Base-by-base conservation (phyloP, 2,329 filamentous ascomycete species). In the Madurella mycetomatis region DNA sequence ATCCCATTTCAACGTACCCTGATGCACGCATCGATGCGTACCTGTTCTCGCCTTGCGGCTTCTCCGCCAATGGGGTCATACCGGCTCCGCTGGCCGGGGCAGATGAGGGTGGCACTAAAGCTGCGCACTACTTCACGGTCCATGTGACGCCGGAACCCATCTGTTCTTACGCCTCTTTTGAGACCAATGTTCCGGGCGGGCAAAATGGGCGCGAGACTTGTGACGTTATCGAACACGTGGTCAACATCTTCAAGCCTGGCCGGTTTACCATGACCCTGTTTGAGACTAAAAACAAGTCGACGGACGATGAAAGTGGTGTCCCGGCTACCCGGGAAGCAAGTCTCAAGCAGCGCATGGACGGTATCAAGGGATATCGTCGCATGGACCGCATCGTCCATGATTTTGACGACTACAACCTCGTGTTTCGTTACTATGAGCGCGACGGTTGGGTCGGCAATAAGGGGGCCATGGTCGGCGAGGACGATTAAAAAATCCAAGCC, bases 211-310 rank as follows among this genome's bases (percentile, higher is more conserved):
- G 92, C 59, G 88, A 92, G 69, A 96, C 92, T 0, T 84, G 85
- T 25, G 92, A 96, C 60, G 87, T 97, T 56, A 88, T 99, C 58
- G 85, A 96, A 71, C 90, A 96, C 62, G 94, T 97, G 1, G 91
- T 97, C 43, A 81, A 84, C 60, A 99, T 99, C 67, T 99, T 99
- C 83, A 90, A 91, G 69, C 94, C 94, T 0, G 92, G 92, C n/a
- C 88, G 92, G 51, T 99, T 99, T 79, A 96, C 88, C 65, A 90
- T 99, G 54, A 99, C 94, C 1, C 79, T 97, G 15, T 99, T 99
- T 65, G 92, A 99, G 74, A 88, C 91, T 51, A 96, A 95, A 77
- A 75, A 73, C 41, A 73, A 58, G 49, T 34, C 48, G 7, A 39
- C 46, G 4, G 55, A 53, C 13, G 49, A 55, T 5, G 47, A 39